Conservation (phyloP, 2,329 filamentous ascomycete species). For the Zasmidium angulare region DNA sequence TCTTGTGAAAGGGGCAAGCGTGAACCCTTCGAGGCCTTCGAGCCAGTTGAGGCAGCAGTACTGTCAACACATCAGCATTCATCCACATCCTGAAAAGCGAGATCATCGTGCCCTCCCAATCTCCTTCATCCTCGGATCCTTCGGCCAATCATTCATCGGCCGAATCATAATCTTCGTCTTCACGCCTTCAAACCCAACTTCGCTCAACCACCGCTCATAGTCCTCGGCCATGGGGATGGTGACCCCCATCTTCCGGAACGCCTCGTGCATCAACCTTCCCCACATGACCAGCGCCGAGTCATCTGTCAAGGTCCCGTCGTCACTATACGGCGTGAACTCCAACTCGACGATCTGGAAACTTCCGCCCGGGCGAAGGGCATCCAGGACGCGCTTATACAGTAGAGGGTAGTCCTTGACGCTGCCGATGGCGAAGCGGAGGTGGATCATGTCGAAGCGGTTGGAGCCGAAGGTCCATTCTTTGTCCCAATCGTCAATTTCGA, state of each 20-base stretch:
- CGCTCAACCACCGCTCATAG: conserved; percentile 20
- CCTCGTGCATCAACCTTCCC: conserved; percentile 26
- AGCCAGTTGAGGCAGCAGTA: conserved; percentile 29
- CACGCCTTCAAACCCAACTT: conserved; percentile 30
- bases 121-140: conserved; percentile 29
- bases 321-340: conserved; percentile 38
- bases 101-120: conserved; percentile 16
- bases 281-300: conserved; percentile 26
- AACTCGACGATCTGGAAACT: conserved; percentile 47
- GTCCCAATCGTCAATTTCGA: conserved; percentile 36
- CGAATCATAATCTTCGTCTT: conserved; percentile 23
- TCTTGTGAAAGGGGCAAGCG: conserved; percentile 44
- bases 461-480: conserved; percentile 41
- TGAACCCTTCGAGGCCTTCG: conserved; percentile 47
- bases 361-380: conserved; percentile 42
- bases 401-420: conserved; percentile 23
- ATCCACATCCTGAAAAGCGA: background rate
- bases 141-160: conserved; percentile 32
- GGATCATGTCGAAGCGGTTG: conserved; percentile 43
- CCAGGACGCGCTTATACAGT: conserved; percentile 33
- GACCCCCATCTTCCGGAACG: conserved; percentile 23
- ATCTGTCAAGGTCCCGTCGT: conserved; percentile 41
- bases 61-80: background rate
- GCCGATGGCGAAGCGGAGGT: conserved; percentile 39
- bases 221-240: conserved; percentile 15